Evolutionary conservation across 441 rosid genomes (phyloP).

Genomic region (Theobroma grandiflorum): DNA sequence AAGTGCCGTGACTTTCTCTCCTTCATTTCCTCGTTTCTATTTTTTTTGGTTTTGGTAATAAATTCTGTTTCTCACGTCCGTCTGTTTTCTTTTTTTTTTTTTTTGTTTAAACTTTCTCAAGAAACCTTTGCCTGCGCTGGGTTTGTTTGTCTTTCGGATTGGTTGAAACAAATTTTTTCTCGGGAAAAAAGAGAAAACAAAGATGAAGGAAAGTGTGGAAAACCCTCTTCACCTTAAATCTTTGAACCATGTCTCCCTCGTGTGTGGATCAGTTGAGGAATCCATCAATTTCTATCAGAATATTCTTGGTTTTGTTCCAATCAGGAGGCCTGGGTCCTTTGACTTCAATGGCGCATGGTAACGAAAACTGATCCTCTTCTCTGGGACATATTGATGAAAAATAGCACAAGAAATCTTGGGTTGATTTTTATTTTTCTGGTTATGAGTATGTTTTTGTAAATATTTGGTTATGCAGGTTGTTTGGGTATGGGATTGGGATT

Average conservation of each 20-base stretch:
- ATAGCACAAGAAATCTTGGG: background rate
- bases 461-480: conserved; percentile 52
- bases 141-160: background rate
- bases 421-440: background rate
- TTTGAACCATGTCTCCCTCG: conserved; percentile 79
- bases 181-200: conserved; percentile 27
- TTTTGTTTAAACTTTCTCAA: background rate
- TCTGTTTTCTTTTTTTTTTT: background rate
- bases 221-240: conserved; percentile 86
- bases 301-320: conserved; percentile 77
- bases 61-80: background rate
- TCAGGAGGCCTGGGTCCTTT: conserved; percentile 84
- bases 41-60: too few species aligned
- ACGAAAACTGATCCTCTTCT: background rate
- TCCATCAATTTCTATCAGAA: conserved; percentile 74
- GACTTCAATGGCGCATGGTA: conserved; percentile 92
- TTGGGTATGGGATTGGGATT: conserved; percentile 83
- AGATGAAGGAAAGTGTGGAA: conserved; percentile 57
- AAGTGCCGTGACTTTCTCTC: background rate
- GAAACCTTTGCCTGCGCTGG: background rate
- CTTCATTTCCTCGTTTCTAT: background rate
- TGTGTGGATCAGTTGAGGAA: conserved; percentile 70
- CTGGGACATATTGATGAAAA: background rate
- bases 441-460: background rate
- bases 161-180: background rate